Conservation (phyloP, 1,139 yeast genomes). For the Magnusiomyces tetraspermus region DNA sequence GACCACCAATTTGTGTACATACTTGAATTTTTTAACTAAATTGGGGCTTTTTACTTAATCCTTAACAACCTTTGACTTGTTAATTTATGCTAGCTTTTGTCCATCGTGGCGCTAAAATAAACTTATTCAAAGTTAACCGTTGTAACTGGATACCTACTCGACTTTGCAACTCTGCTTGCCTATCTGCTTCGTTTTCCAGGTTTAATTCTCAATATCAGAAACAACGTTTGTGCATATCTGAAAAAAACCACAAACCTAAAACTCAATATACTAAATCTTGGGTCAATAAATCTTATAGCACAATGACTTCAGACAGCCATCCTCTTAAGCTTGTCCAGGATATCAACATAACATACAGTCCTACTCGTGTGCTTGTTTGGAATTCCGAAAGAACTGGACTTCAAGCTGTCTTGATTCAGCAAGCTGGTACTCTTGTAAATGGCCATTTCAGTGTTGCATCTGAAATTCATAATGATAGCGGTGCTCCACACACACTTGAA, state of each 20-base stretch:
- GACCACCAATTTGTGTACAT: no score
- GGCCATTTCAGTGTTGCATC: slow-evolving; percentile 96
- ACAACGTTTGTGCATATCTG: background rate
- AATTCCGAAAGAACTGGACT: slow-evolving; percentile 68
- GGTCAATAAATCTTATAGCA: no score
- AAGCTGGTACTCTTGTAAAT: slow-evolving; percentile 80
- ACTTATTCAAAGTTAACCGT: background rate
- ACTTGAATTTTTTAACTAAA: no score
- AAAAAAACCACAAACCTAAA: background rate
- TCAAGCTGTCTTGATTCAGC: slow-evolving; percentile 65
- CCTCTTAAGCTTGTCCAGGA: slow-evolving; percentile 13
- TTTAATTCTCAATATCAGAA: background rate
- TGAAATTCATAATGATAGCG: slow-evolving; percentile 77
- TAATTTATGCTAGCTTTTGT: background rate
- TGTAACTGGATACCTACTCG: background rate
- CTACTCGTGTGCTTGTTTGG: slow-evolving; percentile 50
- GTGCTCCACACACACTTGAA: slow-evolving; percentile 92
- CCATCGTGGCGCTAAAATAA: background rate
- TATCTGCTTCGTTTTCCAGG: no score
- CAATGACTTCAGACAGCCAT: slow-evolving; percentile 6
- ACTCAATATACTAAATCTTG: no score
- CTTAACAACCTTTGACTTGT: background rate
- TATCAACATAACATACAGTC: slow-evolving; percentile 17
- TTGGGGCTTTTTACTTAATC: no score
- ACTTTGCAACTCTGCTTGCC: no score